Evolutionary conservation across 2,329 filamentous ascomycete species (phyloP), one percentile per base, ranked within the genome.

Genomic region (Pyrenochaeta sp.): DNA sequence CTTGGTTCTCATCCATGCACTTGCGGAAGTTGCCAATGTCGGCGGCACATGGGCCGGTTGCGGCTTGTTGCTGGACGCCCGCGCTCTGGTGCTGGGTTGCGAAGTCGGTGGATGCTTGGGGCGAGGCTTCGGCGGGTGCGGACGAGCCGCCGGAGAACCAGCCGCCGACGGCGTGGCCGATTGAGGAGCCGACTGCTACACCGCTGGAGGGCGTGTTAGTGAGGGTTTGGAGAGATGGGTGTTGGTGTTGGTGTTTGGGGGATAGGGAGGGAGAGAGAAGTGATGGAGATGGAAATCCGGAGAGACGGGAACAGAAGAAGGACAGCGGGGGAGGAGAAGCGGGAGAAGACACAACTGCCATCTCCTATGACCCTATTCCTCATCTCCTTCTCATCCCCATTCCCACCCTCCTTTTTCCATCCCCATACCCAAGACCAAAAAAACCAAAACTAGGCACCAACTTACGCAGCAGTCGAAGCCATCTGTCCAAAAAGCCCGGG

Each of bases 401-500:
- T n/a, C n/a, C n/a, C n/a, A n/a, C n/a, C n/a, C n/a, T n/a, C n/a
- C n/a, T n/a, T n/a, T n/a, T n/a, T n/a, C n/a, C n/a, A n/a, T n/a
- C n/a, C n/a, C n/a, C n/a, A n/a, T n/a, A n/a, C n/a, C n/a, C n/a
- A n/a, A n/a, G n/a, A n/a, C n/a, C n/a, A n/a, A n/a, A n/a, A n/a
- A n/a, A n/a, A n/a, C n/a, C n/a, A n/a, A n/a, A n/a, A n/a, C n/a
- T n/a, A n/a, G n/a, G n/a, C n/a, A n/a, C n/a, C 10, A 13, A 86
- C 91, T 79, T 87, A 97, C 93, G 94, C 94, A 73, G 94, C 94
- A 44, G 94, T 99, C 70, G 87, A 91, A 58, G 94, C 94, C 89
- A 99, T 96, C 81, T 97, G 90, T 47, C 90, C 93, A 61, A 99
- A 90, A 8, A 99, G 81, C 54, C 94, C 93, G 4, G 90, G 86